These are phyloP conservation scores for Eremochloa ophiuroides DNA, from an alignment of 176 grass and related monocot species.

Conservation along the genomic window DNA sequence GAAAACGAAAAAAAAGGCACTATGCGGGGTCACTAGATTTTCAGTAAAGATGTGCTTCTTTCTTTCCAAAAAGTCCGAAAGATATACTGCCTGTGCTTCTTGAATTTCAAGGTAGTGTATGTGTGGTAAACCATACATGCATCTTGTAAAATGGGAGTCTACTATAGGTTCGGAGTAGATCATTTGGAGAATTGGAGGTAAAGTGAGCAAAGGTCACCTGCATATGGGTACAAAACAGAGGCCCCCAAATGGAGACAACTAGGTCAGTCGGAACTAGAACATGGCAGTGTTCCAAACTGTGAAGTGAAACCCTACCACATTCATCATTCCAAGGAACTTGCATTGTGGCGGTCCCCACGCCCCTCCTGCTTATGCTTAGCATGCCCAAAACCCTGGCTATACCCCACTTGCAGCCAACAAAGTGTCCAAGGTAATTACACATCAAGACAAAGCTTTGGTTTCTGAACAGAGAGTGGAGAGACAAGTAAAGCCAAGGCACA, in stretches of 20 bases:
- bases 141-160: neutral
- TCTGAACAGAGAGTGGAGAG: constrained; percentile 17
- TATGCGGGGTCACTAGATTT: no score
- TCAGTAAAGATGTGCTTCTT: no score
- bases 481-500: constrained; percentile 24
- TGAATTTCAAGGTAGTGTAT: neutral
- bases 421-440: constrained; percentile 30
- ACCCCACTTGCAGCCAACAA: constrained; percentile 32
- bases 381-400: constrained; percentile 22
- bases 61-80: no score
- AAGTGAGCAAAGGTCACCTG: neutral
- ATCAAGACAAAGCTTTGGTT: constrained; percentile 39
- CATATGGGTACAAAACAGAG: neutral
- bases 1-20: no score
- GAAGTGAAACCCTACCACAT: constrained; percentile 26
- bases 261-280: constrained; percentile 30
- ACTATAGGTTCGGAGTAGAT: no score
- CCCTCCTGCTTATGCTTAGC: neutral
- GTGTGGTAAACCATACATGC: neutral
- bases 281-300: constrained; percentile 11
- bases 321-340: constrained; percentile 45
- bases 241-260: neutral
- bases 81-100: neutral
- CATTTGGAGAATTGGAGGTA: no score
- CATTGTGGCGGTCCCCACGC: neutral